These are phyloP conservation scores for Pythium apleroticum DNA, from an alignment of 352 stramenopile species.

Conservation along the genomic window DNA sequence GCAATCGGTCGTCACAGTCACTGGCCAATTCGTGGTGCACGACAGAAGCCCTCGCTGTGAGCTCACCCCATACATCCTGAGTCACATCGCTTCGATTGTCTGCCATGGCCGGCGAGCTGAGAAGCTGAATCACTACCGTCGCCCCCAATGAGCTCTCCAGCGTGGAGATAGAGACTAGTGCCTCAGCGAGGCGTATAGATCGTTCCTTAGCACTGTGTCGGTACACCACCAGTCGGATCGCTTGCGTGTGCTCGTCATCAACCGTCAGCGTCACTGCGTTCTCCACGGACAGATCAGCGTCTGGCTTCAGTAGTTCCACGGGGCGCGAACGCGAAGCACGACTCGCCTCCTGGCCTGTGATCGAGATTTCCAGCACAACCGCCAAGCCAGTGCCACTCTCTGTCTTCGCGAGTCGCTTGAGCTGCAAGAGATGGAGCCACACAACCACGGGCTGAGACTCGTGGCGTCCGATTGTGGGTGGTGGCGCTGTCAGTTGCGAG, in stretches of 20 bases:
- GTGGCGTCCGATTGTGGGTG: not conserved
- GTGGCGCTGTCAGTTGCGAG: not conserved
- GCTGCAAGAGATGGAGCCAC: slow-evolving; percentile 3
- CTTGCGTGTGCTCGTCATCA: slow-evolving; percentile 14
- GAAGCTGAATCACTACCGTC: not conserved
- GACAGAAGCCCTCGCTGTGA: not conserved
- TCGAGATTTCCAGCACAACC: slow-evolving; percentile 5
- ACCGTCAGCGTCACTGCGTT: not conserved
- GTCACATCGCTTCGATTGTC: not conserved
- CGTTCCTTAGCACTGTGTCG: slow-evolving; percentile 17
- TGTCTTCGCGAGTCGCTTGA: not conserved
- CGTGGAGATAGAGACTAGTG: not conserved
- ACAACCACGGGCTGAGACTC: not conserved
- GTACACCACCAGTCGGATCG: slow-evolving; percentile 18
- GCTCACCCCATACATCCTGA: not conserved
- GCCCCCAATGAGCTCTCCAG: not conserved
- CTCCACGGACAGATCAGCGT: not conserved
- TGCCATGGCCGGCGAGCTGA: not conserved
- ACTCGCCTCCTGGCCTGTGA: slow-evolving; percentile 7
- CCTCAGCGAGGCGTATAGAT: slow-evolving; percentile 18
- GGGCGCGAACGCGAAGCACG: slow-evolving; percentile 7
- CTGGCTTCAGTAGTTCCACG: not conserved
- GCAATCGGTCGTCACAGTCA: not conserved
- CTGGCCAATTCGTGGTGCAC: not conserved
- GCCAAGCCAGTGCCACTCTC: not conserved